Base-by-base conservation (phyloP, 2,329 filamentous ascomycete genomes). In the Epicoccum sorghinum region DNA sequence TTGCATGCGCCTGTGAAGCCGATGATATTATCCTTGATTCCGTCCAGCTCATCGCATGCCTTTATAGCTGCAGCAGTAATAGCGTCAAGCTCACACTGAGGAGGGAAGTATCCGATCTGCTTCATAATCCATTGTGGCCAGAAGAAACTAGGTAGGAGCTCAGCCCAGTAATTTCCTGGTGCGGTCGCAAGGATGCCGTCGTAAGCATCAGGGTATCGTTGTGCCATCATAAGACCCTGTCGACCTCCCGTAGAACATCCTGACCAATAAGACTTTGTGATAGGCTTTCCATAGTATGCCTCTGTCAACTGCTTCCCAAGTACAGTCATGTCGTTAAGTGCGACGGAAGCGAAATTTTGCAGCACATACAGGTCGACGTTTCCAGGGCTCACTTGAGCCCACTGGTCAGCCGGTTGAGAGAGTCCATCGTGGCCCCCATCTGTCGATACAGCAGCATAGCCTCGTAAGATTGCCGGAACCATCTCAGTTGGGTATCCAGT, bases 181-280 rank as follows among this genome's bases (percentile, higher is more conserved):
- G 69, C 71, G 4, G 32, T 47, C 4, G 71, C 71, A 2, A 62
- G 42, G 23, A 74, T 70, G 0, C 72, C 70, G 52, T 74, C 66
- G 32, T 61, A 69, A 1, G 58, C 55, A 3, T 59, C 56, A 0
- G 69, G 69, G 55, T 68, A 74, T 8, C 59, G 49, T 47, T 73
- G 69, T 4, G 68, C 70, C 24, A 71, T 33, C 48, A 61, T 61
- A 29, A 63, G 55, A 1, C 68, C 72, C 41, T 75, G 70, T 7
- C 71, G 53, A 7, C 71, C 71, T 23, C 70, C 70, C 18, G 67
- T 59, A 1, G 71, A 74, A 50, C 72, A 74, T 54, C 65, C 71
- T 40, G 57, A 67, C 62, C 65, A 74, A 55, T 73, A 72, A 4
- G 70, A 72, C 44, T 69, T 72, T 7, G 55, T 52, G 0, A 72